Evolutionary conservation across 2,329 filamentous ascomycete species (phyloP).

Genomic region (Pseudocercospora fuligena): DNA sequence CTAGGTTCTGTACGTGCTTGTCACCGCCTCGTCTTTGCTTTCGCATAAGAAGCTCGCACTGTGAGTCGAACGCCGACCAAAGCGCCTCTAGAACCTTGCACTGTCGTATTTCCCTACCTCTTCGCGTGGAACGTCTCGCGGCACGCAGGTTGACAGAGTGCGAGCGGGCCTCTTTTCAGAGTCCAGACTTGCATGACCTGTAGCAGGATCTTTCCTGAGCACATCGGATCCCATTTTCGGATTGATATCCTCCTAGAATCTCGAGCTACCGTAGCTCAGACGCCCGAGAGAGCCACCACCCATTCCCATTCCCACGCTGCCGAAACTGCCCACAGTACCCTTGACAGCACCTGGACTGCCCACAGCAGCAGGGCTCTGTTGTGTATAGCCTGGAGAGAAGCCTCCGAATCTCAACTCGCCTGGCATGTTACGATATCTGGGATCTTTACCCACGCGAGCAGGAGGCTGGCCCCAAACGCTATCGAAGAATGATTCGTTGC

Average conservation of each 20-base stretch:
- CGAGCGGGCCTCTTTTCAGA: neutral
- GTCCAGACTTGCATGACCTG: neutral
- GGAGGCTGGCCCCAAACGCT: constrained; percentile 44
- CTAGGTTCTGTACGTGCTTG: neutral
- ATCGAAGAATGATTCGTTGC: constrained; percentile 50
- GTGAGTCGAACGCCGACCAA: neutral
- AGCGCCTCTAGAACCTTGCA: neutral
- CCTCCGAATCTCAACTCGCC: constrained; percentile 29
- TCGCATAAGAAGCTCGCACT: neutral
- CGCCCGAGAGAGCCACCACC: neutral
- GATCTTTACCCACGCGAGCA: constrained; percentile 43
- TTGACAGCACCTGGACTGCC: constrained; percentile 16
- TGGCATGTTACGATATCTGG: constrained; percentile 38
- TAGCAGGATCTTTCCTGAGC: too few species aligned
- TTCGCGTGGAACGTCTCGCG: too few species aligned
- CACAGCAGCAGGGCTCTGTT: constrained; percentile 7
- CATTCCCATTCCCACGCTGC: constrained; percentile 2
- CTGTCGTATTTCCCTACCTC: neutral
- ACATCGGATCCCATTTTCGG: neutral
- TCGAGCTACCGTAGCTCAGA: neutral
- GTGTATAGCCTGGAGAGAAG: constrained; percentile 20
- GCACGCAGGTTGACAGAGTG: neutral
- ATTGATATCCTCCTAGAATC: neutral
- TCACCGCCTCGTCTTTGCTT: neutral
- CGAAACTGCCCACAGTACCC: neutral